Evolutionary conservation across 2,329 filamentous ascomycete species (phyloP).

Genomic region (Colletotrichum tropicale): DNA sequence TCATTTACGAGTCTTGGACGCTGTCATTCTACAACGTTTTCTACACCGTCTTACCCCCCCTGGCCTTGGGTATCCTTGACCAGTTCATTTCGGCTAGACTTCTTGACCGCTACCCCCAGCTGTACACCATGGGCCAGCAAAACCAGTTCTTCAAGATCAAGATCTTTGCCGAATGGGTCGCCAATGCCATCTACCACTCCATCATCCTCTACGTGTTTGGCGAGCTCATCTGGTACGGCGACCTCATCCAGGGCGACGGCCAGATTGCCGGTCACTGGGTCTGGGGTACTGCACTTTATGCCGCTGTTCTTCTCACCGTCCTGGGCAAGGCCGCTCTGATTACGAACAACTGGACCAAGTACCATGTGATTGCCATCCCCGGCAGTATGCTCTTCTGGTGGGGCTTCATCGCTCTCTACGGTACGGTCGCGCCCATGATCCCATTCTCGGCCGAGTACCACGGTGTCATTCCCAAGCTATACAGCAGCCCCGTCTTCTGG

Average conservation of each 20-base stretch:
- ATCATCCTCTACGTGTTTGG: constrained; percentile 88
- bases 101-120: constrained; percentile 92
- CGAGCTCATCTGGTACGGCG: constrained; percentile 80
- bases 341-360: constrained; percentile 99
- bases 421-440: constrained; percentile 81
- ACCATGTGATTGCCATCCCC: constrained; percentile 92
- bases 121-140: constrained; percentile 91
- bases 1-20: constrained; percentile 99
- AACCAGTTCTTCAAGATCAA: constrained; percentile 93
- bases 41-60: constrained; percentile 91
- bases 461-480: constrained; percentile 82
- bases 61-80: constrained; percentile 95
- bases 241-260: constrained; percentile 80
- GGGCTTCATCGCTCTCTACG: constrained; percentile 87
- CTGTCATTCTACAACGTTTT: constrained; percentile 99
- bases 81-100: constrained; percentile 96
- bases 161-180: constrained; percentile 91
- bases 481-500: constrained; percentile 87
- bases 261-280: constrained; percentile 93
- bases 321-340: constrained; percentile 93
- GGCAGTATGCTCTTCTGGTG: constrained; percentile 93
- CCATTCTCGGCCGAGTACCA: constrained; percentile 83
- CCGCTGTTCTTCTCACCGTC: constrained; percentile 89
- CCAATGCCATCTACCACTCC: constrained; percentile 95
- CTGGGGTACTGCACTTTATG: constrained; percentile 96